Evolutionary conservation across 768 basidiomycete genomes (phyloP).

Genomic region (Mrakia hoshinonis): DNA sequence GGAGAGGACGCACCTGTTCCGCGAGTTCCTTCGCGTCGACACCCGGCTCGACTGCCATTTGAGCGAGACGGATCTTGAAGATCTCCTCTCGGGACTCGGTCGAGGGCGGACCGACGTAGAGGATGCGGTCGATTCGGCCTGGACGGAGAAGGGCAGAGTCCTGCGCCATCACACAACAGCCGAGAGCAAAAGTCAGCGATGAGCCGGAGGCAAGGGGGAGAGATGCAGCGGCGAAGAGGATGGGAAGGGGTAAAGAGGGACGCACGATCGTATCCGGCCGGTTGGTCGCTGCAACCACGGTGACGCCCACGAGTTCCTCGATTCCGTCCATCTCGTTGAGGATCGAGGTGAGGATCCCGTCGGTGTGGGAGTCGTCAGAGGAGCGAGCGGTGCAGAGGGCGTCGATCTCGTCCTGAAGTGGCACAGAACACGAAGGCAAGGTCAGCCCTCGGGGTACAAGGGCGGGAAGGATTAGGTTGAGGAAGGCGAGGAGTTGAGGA

Average conservation of each 20-base stretch:
- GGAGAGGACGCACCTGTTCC: slow-evolving; percentile 48
- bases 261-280: slow-evolving; percentile 82
- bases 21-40: slow-evolving; percentile 64
- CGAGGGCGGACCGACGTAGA: slow-evolving; percentile 92
- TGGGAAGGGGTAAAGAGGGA: slow-evolving; percentile 27
- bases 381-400: slow-evolving; percentile 74
- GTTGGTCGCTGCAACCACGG: slow-evolving; percentile 91
- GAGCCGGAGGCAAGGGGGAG: neutral
- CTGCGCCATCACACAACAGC: too few relatives aligned
- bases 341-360: slow-evolving; percentile 84
- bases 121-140: slow-evolving; percentile 82
- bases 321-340: slow-evolving; percentile 99
- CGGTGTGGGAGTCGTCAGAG: slow-evolving; percentile 53
- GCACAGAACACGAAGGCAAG: neutral
- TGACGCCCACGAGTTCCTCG: slow-evolving; percentile 88
- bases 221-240: neutral
- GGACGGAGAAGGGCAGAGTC: slow-evolving; percentile 92
- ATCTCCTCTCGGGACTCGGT: slow-evolving; percentile 71
- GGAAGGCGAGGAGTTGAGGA: slow-evolving; percentile 26
- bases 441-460: neutral
- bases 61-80: slow-evolving; percentile 60
- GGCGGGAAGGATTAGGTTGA: neutral
- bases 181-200: too few relatives aligned
- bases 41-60: slow-evolving; percentile 69
- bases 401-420: slow-evolving; percentile 83